phyloP scores from a whole-genome alignment of 768 basidiomycete species.

The Lactifluus subvellereus region DNA sequence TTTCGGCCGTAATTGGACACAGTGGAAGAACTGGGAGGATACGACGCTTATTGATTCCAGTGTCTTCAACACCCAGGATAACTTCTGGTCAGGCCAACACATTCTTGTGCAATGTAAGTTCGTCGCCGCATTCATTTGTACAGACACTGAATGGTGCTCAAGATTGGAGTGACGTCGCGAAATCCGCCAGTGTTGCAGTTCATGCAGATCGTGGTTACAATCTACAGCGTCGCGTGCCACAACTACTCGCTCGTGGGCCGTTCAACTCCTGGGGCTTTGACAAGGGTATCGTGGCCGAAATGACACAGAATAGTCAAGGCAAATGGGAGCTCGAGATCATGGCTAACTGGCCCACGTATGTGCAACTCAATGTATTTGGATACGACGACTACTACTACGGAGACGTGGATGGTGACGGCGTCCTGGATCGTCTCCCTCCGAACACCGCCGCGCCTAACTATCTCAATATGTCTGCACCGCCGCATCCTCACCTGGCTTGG shows the following conservation, averaged over 20 bases:
- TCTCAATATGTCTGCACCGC: constrained; percentile 88
- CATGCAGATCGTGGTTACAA: constrained; percentile 70
- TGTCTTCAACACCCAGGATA: constrained; percentile 42
- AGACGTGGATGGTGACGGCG: constrained; percentile 79
- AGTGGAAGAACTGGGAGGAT: constrained; percentile 76
- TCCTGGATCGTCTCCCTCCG: constrained; percentile 87
- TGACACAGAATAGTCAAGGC: constrained; percentile 58
- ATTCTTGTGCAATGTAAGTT: constrained; percentile 82
- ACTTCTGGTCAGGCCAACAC: constrained; percentile 80
- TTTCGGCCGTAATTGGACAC: constrained; percentile 79
- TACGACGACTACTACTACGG: constrained; percentile 93
- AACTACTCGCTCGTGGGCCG: constrained; percentile 79
- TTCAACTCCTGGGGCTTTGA: constrained; percentile 95
- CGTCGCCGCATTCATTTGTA: neutral
- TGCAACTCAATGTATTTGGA: constrained; percentile 87
- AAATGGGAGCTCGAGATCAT: constrained; percentile 86
- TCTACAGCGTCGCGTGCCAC: constrained; percentile 71
- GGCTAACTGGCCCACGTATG: constrained; percentile 83
- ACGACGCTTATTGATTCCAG: constrained; percentile 54
- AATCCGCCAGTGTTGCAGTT: constrained; percentile 58
- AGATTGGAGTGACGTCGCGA: constrained; percentile 75
- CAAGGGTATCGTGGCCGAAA: constrained; percentile 64
- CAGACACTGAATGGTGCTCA: constrained; percentile 1
- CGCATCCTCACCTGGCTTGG: constrained; percentile 85
- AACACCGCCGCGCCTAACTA: constrained; percentile 82